Percentiles rank a stretch among this genome's conserved stretches.
Conservation (phyloP, 805 yeast species). For the Sungouiella thailandica region DNA sequence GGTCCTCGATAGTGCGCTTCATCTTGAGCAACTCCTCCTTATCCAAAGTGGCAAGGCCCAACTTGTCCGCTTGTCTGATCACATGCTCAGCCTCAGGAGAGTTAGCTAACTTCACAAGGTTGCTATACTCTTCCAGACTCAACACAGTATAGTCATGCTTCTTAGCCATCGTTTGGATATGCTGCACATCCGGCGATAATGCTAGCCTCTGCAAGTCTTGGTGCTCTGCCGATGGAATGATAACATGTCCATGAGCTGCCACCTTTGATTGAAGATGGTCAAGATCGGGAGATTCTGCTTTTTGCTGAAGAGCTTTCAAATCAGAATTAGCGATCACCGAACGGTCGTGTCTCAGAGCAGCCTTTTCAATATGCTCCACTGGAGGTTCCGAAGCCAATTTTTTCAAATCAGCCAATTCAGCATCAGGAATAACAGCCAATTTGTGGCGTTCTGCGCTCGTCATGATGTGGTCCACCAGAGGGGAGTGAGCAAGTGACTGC, state of each 20-base stretch:
- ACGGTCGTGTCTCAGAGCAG: constrained; percentile 2
- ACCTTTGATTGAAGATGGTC: constrained; percentile 11
- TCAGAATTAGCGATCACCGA: constrained; percentile 4
- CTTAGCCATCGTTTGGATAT: constrained; percentile 7
- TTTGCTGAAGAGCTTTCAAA: constrained; percentile 2
- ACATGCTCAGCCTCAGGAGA: constrained; percentile 25
- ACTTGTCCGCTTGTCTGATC: constrained; percentile 14
- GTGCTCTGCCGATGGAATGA: constrained; percentile 6
- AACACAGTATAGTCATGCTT: constrained; percentile 4
- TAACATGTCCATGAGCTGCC: constrained; percentile 3
- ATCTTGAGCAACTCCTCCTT: constrained; percentile 11
- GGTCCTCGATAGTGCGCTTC: constrained; percentile 15
- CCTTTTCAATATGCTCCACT: constrained; percentile 7
- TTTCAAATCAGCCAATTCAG: constrained; percentile 4
- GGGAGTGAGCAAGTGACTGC: constrained; percentile 1
- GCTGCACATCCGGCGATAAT: constrained; percentile 6
- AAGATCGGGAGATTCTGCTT: constrained; percentile 7
- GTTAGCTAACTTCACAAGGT: constrained; percentile 9
- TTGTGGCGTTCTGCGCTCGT: neutral
- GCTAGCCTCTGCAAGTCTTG: constrained; percentile 7
- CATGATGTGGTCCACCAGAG: constrained; percentile 1
- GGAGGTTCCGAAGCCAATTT: constrained; percentile 8
- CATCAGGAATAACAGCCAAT: constrained; percentile 2
- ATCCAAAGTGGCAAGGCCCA: constrained; percentile 15
- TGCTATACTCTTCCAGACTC: constrained; percentile 2